These are phyloP conservation scores for Penicillium arizonense DNA, from an alignment of 495 filamentous ascomycete genomes.

Conservation along the genomic window DNA sequence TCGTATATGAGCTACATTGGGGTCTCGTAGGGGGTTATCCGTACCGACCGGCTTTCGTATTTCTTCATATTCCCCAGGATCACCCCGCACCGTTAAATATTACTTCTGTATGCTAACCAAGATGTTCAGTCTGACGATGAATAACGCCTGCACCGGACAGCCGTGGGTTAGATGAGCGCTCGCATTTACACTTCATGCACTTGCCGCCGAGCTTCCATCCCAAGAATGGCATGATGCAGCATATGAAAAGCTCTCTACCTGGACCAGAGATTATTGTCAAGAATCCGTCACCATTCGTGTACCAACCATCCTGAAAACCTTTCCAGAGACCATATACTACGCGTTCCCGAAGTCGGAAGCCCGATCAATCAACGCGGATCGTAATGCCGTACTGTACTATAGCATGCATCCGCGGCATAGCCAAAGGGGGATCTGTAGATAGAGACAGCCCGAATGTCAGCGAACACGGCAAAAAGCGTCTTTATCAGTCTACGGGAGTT, in stretches of 20 bases:
- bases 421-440: conserved; percentile 21
- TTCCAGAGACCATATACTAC: background rate
- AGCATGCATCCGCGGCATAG: conserved; percentile 23
- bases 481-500: conserved; percentile 17
- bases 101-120: conserved; percentile 28
- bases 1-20: conserved; percentile 42
- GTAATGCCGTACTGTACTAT: conserved; percentile 25
- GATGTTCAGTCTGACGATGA: conserved; percentile 17
- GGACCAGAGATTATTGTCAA: too few relatives aligned
- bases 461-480: conserved; percentile 16
- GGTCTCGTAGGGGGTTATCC: conserved; percentile 40
- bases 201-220: conserved; percentile 29
- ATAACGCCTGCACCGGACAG: conserved; percentile 33
- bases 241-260: background rate
- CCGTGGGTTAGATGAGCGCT: conserved; percentile 46
- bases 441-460: conserved; percentile 23
- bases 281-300: too few relatives aligned
- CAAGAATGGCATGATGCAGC: conserved; percentile 36
- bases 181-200: conserved; percentile 45
- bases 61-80: conserved; percentile 36
- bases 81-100: conserved; percentile 23
- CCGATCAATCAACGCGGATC: too few relatives aligned
- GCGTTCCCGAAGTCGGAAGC: too few relatives aligned
- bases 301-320: too few relatives aligned
- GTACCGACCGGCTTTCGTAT: conserved; percentile 42